phyloP scores from a whole-genome alignment of 2,329 filamentous ascomycete genomes.

The Clonostachys sp. region DNA sequence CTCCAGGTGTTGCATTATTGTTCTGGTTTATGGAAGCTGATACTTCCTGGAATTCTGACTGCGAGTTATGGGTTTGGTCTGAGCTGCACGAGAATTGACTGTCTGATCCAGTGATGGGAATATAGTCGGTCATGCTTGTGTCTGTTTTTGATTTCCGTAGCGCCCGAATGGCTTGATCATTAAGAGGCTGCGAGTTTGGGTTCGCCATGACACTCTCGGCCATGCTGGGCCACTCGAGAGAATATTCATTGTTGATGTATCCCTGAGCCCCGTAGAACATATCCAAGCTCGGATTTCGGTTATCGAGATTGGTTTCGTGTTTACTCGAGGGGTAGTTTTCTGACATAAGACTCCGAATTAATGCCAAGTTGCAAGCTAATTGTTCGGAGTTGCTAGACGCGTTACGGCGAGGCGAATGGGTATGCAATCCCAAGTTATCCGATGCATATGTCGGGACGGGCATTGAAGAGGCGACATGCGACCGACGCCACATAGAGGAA shows the following conservation, averaged over 20 bases:
- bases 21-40: slow-evolving; percentile 26
- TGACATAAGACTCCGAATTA: too few species aligned
- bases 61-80: not conserved
- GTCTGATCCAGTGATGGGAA: slow-evolving; percentile 3
- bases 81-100: not conserved
- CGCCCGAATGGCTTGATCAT: not conserved
- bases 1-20: slow-evolving; percentile 31
- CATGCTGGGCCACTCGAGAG: not conserved
- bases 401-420: slow-evolving; percentile 54
- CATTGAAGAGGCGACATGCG: slow-evolving; percentile 33
- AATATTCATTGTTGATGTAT: not conserved
- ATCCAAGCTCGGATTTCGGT: not conserved
- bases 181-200: not conserved
- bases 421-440: slow-evolving; percentile 51
- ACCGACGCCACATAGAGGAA: slow-evolving; percentile 59
- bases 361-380: not conserved
- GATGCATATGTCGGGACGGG: slow-evolving; percentile 31
- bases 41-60: not conserved
- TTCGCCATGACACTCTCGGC: not conserved
- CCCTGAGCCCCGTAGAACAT: not conserved
- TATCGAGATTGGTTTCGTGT: not conserved
- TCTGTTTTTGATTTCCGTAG: slow-evolving; percentile 26
- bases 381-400: not conserved
- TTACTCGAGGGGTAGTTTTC: not conserved
- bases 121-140: slow-evolving; percentile 36